These are phyloP conservation scores for Platismatia glauca DNA, from an alignment of 495 filamentous ascomycete genomes.

Conservation along the genomic window DNA sequence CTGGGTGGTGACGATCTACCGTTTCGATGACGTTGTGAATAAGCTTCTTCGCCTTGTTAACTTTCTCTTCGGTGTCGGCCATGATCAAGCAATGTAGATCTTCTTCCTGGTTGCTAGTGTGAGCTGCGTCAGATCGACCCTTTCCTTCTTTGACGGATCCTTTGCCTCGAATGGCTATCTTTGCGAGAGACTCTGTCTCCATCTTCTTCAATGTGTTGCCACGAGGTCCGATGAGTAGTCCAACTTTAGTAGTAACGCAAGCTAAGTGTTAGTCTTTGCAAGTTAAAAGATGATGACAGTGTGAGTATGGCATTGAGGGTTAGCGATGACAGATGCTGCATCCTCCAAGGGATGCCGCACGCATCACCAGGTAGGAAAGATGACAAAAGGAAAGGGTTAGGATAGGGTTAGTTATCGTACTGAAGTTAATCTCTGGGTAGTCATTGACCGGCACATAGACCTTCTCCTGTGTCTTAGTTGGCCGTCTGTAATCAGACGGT, in stretches of 20 bases:
- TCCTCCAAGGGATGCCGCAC: slow-evolving; percentile 29
- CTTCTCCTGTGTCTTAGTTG: slow-evolving; percentile 99
- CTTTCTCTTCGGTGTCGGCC: slow-evolving; percentile 97
- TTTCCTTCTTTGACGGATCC: slow-evolving; percentile 99
- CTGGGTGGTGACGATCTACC: slow-evolving; percentile 46
- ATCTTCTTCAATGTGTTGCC: slow-evolving; percentile 99
- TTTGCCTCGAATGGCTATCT: slow-evolving; percentile 98
- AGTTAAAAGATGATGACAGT: slow-evolving; percentile 27
- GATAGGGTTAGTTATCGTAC: slow-evolving; percentile 99
- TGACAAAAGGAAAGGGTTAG: slow-evolving; percentile 49
- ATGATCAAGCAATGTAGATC: slow-evolving; percentile 98
- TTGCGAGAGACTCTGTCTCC: slow-evolving; percentile 92
- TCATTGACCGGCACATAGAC: slow-evolving; percentile 99
- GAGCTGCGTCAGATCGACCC: slow-evolving; percentile 93
- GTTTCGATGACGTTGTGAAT: slow-evolving; percentile 98
- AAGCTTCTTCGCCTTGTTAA: slow-evolving; percentile 93
- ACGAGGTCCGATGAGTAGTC: slow-evolving; percentile 98
- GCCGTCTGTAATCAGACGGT: slow-evolving; percentile 92
- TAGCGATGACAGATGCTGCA: slow-evolving; percentile 36
- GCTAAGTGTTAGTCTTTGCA: slow-evolving; percentile 80
- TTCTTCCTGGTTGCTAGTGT: slow-evolving; percentile 99
- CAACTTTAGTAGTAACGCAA: slow-evolving; percentile 86
- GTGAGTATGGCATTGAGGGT: slow-evolving; percentile 39
- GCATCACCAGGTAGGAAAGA: slow-evolving; percentile 41
- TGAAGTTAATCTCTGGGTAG: slow-evolving; percentile 99